Evolutionary conservation across 305 asterid genomes (phyloP).

Genomic region (Ruellia speciosa): DNA sequence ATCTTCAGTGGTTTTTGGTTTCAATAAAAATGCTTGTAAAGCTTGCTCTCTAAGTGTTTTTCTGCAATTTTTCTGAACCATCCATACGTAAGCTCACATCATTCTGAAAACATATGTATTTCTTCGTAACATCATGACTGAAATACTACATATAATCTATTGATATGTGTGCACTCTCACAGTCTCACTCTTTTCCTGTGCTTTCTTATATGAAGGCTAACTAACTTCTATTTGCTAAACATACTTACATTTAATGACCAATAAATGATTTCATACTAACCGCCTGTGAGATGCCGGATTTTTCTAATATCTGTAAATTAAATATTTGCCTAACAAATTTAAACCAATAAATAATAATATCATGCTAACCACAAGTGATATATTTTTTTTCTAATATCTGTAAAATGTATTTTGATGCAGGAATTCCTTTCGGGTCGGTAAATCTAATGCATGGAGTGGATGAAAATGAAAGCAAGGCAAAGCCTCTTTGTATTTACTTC

Average conservation of each 20-base stretch:
- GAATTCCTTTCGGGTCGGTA: constrained; percentile 96
- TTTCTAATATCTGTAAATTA: constrained; percentile 24
- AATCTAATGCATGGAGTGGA: constrained; percentile 90
- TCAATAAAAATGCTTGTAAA: constrained; percentile 3
- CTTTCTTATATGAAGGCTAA: neutral
- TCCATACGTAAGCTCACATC: constrained; percentile 13
- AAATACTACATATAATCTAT: constrained; percentile 3
- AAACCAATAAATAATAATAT: neutral
- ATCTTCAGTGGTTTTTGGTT: constrained; percentile 19
- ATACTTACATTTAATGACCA: constrained; percentile 3
- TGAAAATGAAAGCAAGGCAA: constrained; percentile 97
- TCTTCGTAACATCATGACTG: constrained; percentile 2
- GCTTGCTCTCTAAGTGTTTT: constrained; percentile 9
- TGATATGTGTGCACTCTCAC: neutral
- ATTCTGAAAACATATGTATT: neutral
- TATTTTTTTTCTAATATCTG: constrained; percentile 22
- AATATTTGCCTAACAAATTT: constrained; percentile 1
- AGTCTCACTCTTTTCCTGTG: constrained; percentile 8
- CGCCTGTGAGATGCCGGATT: neutral
- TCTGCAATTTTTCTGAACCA: constrained; percentile 5
- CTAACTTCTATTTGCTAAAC: neutral
- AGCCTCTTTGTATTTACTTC: constrained; percentile 60
- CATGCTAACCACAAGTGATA: neutral
- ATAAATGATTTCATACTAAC: neutral
- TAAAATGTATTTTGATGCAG: constrained; percentile 41